Base-by-base conservation (phyloP, 2,329 filamentous ascomycete genomes). In the Talaromyces rugulosus region DNA sequence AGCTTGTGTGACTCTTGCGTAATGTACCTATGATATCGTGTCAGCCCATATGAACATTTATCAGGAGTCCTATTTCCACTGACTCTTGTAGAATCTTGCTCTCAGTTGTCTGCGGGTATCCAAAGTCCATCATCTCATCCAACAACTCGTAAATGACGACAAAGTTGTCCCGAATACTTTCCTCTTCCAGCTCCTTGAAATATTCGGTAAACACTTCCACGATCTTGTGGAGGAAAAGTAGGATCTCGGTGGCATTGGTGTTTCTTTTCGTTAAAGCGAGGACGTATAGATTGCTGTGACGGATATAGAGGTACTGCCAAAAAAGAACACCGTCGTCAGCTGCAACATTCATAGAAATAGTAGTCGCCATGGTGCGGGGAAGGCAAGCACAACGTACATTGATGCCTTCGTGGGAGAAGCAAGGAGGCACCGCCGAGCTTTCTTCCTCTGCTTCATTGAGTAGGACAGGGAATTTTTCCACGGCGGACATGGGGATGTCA, bases 121-220 rank as follows among this genome's bases (percentile, higher is more conserved):
- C 95, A 82, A 99, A 99, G 79, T 99, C 95, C 95, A 99, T 99
- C 95, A 99, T 99, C 82, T 99, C 95, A 74, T 99, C 95, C 66
- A 99, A 86, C 64, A 99, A 81, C 79, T 99, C 95, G 83, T 99
- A 99, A 73, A 99, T 99, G 74, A 99, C 88, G 77, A 99, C 95
- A 75, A 99, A 99, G 82, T 99, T 99, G 82, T 99, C 95, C 70
- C 95, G 88, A 76, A 99, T 99, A 70, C 92, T 96, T 79, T 99
- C 95, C 78, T 99, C 95, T 78, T 99, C 95, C 63, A 99, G 85
- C 66, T 96, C 94, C 78, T 99, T 99, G 85, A 99, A 99, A 82
- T 99, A 99, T 79, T 99, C 95, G 63, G 95, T 99, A 75, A 99
- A 99, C 66, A 99, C 95, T 77, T 98, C 95, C 72, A 99, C 95